Percentiles rank a stretch among this genome's conserved stretches.
Conservation (phyloP, 345 rosid genomes). For the Isatis tinctoria region DNA sequence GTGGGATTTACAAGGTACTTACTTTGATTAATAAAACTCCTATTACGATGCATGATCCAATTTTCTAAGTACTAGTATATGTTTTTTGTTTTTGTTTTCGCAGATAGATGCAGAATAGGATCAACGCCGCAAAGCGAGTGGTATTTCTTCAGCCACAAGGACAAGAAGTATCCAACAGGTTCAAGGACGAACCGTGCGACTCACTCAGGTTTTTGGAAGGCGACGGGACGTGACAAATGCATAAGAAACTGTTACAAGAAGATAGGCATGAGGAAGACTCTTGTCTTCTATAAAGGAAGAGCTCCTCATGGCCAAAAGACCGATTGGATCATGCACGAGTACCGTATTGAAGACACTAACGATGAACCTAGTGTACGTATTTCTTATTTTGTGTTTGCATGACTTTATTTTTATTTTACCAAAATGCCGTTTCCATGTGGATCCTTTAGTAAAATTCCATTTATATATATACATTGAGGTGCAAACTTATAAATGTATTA, state of each 20-base stretch:
- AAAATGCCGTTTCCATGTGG: slow-evolving; percentile 15
- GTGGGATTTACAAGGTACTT: slow-evolving; percentile 90
- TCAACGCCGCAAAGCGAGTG: slow-evolving; percentile 90
- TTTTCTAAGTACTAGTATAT: neutral
- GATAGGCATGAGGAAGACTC: slow-evolving; percentile 98
- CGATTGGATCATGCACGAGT: slow-evolving; percentile 99
- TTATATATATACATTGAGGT: neutral
- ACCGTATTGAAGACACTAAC: slow-evolving; percentile 67
- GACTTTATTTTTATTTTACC: neutral
- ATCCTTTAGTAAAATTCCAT: neutral
- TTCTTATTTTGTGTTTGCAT: neutral
- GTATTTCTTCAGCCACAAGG: slow-evolving; percentile 96
- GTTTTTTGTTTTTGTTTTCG: neutral
- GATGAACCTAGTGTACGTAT: slow-evolving; percentile 48
- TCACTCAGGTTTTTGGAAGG: slow-evolving; percentile 92
- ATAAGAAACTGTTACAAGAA: slow-evolving; percentile 68
- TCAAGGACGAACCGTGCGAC: slow-evolving; percentile 96
- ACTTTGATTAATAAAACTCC: neutral
- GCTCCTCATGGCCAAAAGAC: slow-evolving; percentile 97
- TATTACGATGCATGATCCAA: neutral
- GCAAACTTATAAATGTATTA: neutral
- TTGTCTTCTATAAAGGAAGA: slow-evolving; percentile 89
- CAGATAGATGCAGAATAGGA: slow-evolving; percentile 85
- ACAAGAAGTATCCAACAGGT: slow-evolving; percentile 90
- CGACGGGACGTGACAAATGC: slow-evolving; percentile 93